Conservation (phyloP, 495 filamentous ascomycete genomes). For the Physcia stellaris region DNA sequence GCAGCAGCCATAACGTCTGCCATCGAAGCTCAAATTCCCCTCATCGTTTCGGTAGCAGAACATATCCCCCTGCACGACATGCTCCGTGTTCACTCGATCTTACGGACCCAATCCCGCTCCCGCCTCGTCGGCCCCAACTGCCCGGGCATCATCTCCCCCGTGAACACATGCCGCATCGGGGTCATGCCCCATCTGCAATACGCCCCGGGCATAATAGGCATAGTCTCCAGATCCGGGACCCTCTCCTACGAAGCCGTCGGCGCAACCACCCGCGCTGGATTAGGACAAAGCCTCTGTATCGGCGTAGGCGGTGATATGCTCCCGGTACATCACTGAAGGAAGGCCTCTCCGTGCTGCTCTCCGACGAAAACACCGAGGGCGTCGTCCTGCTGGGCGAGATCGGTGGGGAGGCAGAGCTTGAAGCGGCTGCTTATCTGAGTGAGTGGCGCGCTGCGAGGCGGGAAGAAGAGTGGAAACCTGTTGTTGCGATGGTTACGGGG, state of each 20-base stretch:
- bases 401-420: constrained; percentile 68
- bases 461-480: constrained; percentile 51
- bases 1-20: constrained; percentile 73
- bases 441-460: constrained; percentile 51
- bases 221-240: constrained; percentile 80
- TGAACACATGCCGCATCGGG: constrained; percentile 70
- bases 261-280: constrained; percentile 63
- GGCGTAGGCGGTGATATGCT: constrained; percentile 81
- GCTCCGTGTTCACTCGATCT: constrained; percentile 62
- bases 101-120: constrained; percentile 67
- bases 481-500: constrained; percentile 67
- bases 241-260: constrained; percentile 82
- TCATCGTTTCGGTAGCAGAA: constrained; percentile 82
- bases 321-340: constrained; percentile 75
- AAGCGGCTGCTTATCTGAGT: constrained; percentile 67
- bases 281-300: constrained; percentile 77
- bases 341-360: constrained; percentile 55
- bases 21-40: constrained; percentile 74
- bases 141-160: constrained; percentile 76
- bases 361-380: constrained; percentile 64
- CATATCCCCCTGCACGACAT: constrained; percentile 85
- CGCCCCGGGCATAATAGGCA: constrained; percentile 58
- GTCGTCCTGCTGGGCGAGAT: constrained; percentile 80
- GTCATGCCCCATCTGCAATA: constrained; percentile 78
- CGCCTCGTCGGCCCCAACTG: constrained; percentile 77